Evolutionary conservation across 1,284 basidiomycete genomes (phyloP).

Genomic region (Naganishia albida): DNA sequence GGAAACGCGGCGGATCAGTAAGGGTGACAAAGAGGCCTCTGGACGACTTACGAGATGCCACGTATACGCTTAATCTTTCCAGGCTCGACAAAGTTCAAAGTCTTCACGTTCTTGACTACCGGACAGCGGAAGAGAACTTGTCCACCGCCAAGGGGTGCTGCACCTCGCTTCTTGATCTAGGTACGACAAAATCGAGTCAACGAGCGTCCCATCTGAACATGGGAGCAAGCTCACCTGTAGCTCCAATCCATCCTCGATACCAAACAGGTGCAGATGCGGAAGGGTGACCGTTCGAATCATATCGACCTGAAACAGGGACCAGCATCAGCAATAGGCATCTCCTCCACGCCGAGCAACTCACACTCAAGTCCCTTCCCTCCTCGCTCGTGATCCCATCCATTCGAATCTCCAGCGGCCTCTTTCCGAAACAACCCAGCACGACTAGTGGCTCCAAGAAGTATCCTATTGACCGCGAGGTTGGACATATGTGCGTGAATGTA

Average conservation of each 20-base stretch:
- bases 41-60: constrained; percentile 77
- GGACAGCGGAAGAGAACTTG: constrained; percentile 93
- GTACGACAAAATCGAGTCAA: constrained; percentile 30
- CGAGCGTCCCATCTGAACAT: background rate
- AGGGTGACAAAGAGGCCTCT: too few species aligned
- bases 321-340: constrained; percentile 16
- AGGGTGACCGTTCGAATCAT: constrained; percentile 88
- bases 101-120: constrained; percentile 82
- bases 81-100: constrained; percentile 84
- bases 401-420: constrained; percentile 78
- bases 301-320: constrained; percentile 65
- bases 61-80: constrained; percentile 93
- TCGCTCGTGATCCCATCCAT: constrained; percentile 86
- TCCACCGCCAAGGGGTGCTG: constrained; percentile 88
- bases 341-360: constrained; percentile 45
- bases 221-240: constrained; percentile 61
- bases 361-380: constrained; percentile 80
- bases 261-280: constrained; percentile 87
- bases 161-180: constrained; percentile 88
- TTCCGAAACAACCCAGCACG: constrained; percentile 89
- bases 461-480: constrained; percentile 80
- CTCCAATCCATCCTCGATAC: constrained; percentile 81
- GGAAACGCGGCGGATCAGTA: too few species aligned
- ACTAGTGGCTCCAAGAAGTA: constrained; percentile 92
- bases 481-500: constrained; percentile 78